Base-by-base conservation (phyloP, 2,329 filamentous ascomycete species). In the Parafenestella ontariensis region DNA sequence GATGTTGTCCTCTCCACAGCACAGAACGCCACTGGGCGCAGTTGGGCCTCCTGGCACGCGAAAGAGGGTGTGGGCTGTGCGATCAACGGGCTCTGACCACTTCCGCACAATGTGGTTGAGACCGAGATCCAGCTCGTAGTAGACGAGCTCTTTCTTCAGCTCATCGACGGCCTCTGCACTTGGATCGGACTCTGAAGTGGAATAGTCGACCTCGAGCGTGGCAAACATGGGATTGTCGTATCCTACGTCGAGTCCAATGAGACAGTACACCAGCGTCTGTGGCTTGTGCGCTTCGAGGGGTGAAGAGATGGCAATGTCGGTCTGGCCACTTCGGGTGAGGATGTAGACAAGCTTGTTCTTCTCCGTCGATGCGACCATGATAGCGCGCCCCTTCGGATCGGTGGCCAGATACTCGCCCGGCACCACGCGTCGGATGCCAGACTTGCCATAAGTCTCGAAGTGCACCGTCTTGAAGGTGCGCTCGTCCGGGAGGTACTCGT, bases 261-360 rank as follows among this genome's bases (percentile, higher is more conserved):
- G 83, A 26, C 91, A 90, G 65, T 96, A 91, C 21, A 98, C 93
- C 45, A 99, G 79, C 1, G 94, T 94, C 56, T 94, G 92, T 11
- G 92, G 87, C 76, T 95, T 96, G 78, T 99, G 94, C 1, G 95
- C 96, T 78, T 99, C 96, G 17, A 99, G 84, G 0, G 95, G 95
- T 13, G 95, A 99, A 5, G 95, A 99, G 46, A 99, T 99, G 36
- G 93, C 96, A 68, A 99, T 86, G 76, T 96, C 91, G 17, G 93
- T 93, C 77, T 98, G 92, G 3, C 92, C 86, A 78, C 96, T 96
- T 62, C 96, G 89, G 77, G 98, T 98, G 65, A 99, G 83, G 69
- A 99, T 94, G 78, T 99, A 99, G 65, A 99, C 95, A 52, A 99
- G 89, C 81, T 99, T 99, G 81, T 98, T 99, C 85, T 99, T 99